These are phyloP conservation scores for Imleria badia DNA, from an alignment of 768 basidiomycete genomes.

Conservation along the genomic window DNA sequence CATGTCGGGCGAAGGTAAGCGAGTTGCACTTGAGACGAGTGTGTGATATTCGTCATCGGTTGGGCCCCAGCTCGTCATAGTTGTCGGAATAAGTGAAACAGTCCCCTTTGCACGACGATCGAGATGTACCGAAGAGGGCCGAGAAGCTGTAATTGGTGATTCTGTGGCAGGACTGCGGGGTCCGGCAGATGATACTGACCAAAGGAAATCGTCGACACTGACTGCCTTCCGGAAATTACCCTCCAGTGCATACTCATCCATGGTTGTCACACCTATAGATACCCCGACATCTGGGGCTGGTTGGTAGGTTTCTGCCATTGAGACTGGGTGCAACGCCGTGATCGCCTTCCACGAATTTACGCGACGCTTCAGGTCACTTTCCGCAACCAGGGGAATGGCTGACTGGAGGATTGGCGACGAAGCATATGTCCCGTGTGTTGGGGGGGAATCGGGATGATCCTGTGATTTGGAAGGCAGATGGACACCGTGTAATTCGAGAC, in stretches of 20 bases:
- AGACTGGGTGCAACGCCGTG: constrained; percentile 48
- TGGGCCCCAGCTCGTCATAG: constrained; percentile 52
- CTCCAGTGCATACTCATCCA: constrained; percentile 26
- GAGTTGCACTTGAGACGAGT: constrained; percentile 33
- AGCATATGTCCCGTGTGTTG: constrained; percentile 32
- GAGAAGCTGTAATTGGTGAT: constrained; percentile 40
- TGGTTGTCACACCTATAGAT: constrained; percentile 15
- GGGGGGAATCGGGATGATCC: constrained; percentile 13
- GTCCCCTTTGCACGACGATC: constrained; percentile 52
- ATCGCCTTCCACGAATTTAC: constrained; percentile 69
- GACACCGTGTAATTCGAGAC: constrained; percentile 48
- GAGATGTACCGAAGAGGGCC: constrained; percentile 53
- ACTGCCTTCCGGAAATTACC: background rate
- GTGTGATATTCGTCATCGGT: constrained; percentile 41
- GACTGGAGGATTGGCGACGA: constrained; percentile 65
- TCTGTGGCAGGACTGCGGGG: constrained; percentile 46
- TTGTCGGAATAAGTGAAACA: constrained; percentile 45
- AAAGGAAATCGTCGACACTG: constrained; percentile 61
- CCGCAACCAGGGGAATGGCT: constrained; percentile 54
- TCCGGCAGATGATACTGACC: constrained; percentile 65
- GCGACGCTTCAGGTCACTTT: constrained; percentile 50
- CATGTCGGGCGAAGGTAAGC: constrained; percentile 57
- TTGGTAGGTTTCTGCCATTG: constrained; percentile 39
- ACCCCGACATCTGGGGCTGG: constrained; percentile 11
- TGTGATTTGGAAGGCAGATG: constrained; percentile 35